Conservation (phyloP, 1,139 yeast species). For the Scheffersomyces quercinus region DNA sequence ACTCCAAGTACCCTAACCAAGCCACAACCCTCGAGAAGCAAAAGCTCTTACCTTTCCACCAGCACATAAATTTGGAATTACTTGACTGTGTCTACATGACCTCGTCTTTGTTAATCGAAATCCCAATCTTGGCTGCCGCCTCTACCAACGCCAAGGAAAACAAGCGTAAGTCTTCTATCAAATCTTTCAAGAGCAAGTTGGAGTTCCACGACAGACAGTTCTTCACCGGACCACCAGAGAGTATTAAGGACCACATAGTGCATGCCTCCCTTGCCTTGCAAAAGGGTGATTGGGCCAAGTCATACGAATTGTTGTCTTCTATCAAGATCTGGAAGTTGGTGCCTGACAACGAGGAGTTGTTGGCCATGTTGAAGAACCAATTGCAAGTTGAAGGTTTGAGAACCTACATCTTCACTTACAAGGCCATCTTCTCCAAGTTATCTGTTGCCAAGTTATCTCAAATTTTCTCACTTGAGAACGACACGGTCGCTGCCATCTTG, state of each 20-base stretch:
- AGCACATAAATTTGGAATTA: slow-evolving; percentile 94
- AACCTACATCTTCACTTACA: slow-evolving; percentile 85
- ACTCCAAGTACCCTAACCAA: slow-evolving; percentile 62
- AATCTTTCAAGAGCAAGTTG: slow-evolving; percentile 87
- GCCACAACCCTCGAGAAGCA: slow-evolving; percentile 67
- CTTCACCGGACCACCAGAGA: slow-evolving; percentile 97
- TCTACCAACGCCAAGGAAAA: slow-evolving; percentile 42
- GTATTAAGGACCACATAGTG: slow-evolving; percentile 90
- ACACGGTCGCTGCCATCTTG: slow-evolving; percentile 61
- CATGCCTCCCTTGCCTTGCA: slow-evolving; percentile 90
- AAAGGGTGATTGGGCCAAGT: slow-evolving; percentile 85
- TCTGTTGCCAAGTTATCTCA: slow-evolving; percentile 67
- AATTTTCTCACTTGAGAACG: slow-evolving; percentile 63
- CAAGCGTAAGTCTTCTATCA: slow-evolving; percentile 67
- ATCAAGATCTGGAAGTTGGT: slow-evolving; percentile 90
- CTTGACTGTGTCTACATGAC: slow-evolving; percentile 94
- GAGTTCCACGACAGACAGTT: slow-evolving; percentile 94
- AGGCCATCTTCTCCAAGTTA: slow-evolving; percentile 71
- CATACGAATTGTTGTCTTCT: slow-evolving; percentile 68
- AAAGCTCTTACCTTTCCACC: slow-evolving; percentile 93
- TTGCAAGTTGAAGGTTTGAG: slow-evolving; percentile 88
- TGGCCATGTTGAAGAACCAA: slow-evolving; percentile 70
- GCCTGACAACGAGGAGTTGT: slow-evolving; percentile 65
- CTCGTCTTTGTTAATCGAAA: slow-evolving; percentile 84
- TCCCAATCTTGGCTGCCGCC: slow-evolving; percentile 70